These are phyloP conservation scores for Aureobasidium sp. DNA, from an alignment of 2,329 filamentous ascomycete species.

Conservation along the genomic window DNA sequence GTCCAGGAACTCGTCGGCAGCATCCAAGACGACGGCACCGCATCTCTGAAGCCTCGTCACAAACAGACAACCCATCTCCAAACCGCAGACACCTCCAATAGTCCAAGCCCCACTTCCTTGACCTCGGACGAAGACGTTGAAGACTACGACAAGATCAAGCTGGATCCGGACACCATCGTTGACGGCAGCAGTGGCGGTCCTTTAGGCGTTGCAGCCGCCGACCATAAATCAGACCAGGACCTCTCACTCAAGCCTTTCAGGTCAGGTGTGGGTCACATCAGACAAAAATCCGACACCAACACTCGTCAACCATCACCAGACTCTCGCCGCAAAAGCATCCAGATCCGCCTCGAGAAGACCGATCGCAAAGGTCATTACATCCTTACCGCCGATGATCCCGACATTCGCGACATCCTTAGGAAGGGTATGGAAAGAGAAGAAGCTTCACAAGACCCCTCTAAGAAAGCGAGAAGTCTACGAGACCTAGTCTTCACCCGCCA, in stretches of 20 bases:
- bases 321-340: conserved; percentile 31
- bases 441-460: conserved; percentile 22
- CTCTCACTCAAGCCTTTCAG: not conserved
- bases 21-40: conserved; percentile 16
- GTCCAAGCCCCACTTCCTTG: not conserved
- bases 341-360: conserved; percentile 39
- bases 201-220: not conserved
- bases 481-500: conserved; percentile 63
- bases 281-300: conserved; percentile 2
- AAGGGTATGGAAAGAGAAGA: conserved; percentile 36
- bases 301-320: conserved; percentile 8
- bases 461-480: conserved; percentile 33
- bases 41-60: conserved; percentile 14
- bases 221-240: not conserved
- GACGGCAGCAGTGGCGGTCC: conserved; percentile 21
- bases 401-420: conserved; percentile 38
- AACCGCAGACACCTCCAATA: not conserved
- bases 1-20: conserved; percentile 17
- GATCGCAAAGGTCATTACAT: conserved; percentile 39
- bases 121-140: conserved; percentile 30
- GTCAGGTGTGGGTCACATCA: conserved; percentile 11
- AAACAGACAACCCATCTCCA: not conserved
- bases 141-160: conserved; percentile 31
- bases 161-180: conserved; percentile 29
- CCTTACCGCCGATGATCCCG: conserved; percentile 41